Conservation (phyloP, 768 basidiomycete genomes). For the Rubroboletus satanas region DNA sequence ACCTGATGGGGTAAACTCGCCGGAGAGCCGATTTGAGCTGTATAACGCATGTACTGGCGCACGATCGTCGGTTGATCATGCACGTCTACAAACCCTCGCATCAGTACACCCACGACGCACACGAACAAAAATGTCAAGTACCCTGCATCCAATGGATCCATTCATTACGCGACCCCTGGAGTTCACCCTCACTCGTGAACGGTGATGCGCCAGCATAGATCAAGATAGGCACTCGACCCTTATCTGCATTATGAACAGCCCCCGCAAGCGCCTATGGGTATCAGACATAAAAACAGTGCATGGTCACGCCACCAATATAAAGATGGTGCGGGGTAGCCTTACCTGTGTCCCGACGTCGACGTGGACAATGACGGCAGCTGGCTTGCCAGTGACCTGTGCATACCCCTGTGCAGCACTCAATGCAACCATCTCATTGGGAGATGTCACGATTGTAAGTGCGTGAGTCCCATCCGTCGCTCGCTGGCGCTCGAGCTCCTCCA, state of each 20-base stretch:
- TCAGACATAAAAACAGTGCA: neutral
- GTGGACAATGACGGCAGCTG: conserved; percentile 71
- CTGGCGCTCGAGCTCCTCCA: conserved; percentile 65
- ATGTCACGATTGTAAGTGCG: conserved; percentile 54
- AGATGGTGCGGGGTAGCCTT: neutral
- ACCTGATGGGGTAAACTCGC: conserved; percentile 49
- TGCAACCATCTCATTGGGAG: conserved; percentile 76
- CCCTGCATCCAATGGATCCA: conserved; percentile 76
- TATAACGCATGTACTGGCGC: conserved; percentile 71
- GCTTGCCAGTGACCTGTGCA: conserved; percentile 59
- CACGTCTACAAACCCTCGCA: conserved; percentile 40
- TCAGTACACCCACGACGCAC: neutral
- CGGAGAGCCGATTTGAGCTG: conserved; percentile 54
- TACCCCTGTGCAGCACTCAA: conserved; percentile 70
- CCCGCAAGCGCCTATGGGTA: conserved; percentile 54
- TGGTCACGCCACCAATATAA: neutral
- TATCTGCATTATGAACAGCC: conserved; percentile 69
- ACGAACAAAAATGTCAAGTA: conserved; percentile 12
- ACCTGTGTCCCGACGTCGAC: conserved; percentile 71
- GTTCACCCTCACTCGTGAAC: conserved; percentile 51
- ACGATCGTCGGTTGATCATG: conserved; percentile 71
- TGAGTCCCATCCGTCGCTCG: conserved; percentile 37
- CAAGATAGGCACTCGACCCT: conserved; percentile 55
- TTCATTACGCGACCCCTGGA: conserved; percentile 63
- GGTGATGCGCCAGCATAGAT: conserved; percentile 74